Base-by-base conservation (phyloP, 805 yeast genomes). In the Zygosaccharomyces rouxii region DNA sequence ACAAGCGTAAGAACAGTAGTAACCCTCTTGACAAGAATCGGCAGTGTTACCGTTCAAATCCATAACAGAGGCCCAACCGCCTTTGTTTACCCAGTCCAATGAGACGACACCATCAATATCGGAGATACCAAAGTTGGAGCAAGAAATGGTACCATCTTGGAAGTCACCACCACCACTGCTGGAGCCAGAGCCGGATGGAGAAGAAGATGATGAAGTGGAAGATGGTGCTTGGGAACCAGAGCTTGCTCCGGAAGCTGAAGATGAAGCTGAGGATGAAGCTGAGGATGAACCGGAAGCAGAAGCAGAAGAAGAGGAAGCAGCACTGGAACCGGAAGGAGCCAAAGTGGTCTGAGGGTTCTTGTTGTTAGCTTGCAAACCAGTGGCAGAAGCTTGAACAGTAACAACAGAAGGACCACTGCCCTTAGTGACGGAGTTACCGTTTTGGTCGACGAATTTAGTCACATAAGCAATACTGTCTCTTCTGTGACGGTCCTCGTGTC, bases 1-100 rank as follows among this genome's bases (percentile, higher is more conserved):
- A 68, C 89, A 83, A 46, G 88, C 87, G 64, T 83, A 83, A 46
- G 89, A 83, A 67, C 89, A 83, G 75, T 82, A 83, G 65, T 73
- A 76, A 42, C 86, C 89, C 52, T 81, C 84, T 54, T 71, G 60
- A 73, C 89, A 83, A 41, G 81, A 66, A 51, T 75, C 66, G 57
- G 79, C 72, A 71, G 79, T 68, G 73, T 83, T 84, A 49, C 82
- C 86, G 37, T 85, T 84, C 61, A 78, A 74, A 42, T 83, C 73
- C 84, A 81, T 81, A 53, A 80, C 51, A 31, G 63, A 58, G 35
- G 66, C 54, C 75, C 76, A 76, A 55, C 80, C 81, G 54, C 72
- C 79, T 54, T 71, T 67, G 39, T 69, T 74, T 52, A 79, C 59
- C 77, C 81, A 74, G 66, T 76, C 78, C 25, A 82, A 71, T 31